A percentile compares a stretch with the other conserved stretches of the same genome.
phyloP scores from a whole-genome alignment of 495 filamentous ascomycete genomes.

The Xylaria palmicola region DNA sequence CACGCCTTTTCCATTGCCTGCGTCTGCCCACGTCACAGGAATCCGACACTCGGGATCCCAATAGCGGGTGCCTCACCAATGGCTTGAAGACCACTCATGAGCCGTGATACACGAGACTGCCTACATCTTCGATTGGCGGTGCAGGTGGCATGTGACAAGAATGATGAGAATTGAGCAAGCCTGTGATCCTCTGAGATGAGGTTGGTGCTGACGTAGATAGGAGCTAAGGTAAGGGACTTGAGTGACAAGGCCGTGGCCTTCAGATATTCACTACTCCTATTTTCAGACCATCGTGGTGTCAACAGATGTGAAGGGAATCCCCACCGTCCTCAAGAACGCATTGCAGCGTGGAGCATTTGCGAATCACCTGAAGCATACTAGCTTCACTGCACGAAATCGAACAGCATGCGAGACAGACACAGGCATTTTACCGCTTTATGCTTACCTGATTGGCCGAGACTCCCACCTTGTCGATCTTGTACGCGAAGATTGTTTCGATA shows the following conservation, averaged over 20 bases:
- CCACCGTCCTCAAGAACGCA: background rate
- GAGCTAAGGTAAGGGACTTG: background rate
- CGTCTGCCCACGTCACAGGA: background rate
- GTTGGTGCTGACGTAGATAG: conserved; percentile 3
- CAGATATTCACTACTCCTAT: background rate
- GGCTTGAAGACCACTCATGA: background rate
- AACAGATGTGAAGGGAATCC: background rate
- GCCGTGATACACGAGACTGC: background rate
- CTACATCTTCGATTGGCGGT: background rate
- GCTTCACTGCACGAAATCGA: conserved; percentile 6
- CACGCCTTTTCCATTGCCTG: background rate
- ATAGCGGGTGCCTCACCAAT: background rate
- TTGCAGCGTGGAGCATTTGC: background rate
- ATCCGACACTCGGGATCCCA: background rate
- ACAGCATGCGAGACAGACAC: conserved; percentile 6
- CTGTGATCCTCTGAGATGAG: background rate
- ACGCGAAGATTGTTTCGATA: conserved; percentile 9
- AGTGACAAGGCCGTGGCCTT: background rate
- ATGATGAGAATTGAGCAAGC: background rate
- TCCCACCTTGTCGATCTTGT: conserved; percentile 2
- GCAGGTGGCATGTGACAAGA: conserved; percentile 1
- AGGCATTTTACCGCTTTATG: background rate
- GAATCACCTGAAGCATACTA: conserved; percentile 3
- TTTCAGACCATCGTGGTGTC: background rate
- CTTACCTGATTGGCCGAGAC: background rate